Conservation (phyloP, 2,329 filamentous ascomycete genomes). For the Zasmidium angulare region DNA sequence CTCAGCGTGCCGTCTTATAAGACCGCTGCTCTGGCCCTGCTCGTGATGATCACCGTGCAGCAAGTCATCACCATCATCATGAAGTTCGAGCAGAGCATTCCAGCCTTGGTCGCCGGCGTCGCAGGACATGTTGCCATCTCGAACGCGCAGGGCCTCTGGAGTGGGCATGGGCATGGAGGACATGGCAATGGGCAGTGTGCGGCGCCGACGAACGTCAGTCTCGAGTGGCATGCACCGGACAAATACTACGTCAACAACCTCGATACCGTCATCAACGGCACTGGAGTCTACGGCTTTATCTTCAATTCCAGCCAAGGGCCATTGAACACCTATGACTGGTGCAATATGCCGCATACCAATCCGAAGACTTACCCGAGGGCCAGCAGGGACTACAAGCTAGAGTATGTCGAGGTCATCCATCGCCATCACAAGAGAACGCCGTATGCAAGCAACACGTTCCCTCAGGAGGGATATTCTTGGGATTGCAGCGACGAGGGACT, state of each 20-base stretch:
- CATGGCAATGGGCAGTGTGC: conserved; percentile 11
- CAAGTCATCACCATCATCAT: conserved; percentile 30
- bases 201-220: conserved; percentile 35
- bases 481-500: conserved; percentile 69
- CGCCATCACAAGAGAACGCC: conserved; percentile 83
- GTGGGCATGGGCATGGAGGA: not conserved
- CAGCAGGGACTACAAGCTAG: conserved; percentile 58
- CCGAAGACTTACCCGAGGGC: conserved; percentile 59
- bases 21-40: conserved; percentile 24
- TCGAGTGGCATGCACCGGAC: conserved; percentile 60
- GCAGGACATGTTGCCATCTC: conserved; percentile 5
- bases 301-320: conserved; percentile 61
- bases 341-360: conserved; percentile 86
- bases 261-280: conserved; percentile 54
- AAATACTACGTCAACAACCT: conserved; percentile 62
- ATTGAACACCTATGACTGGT: conserved; percentile 74
- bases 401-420: conserved; percentile 80
- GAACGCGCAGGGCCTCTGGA: conserved; percentile 1
- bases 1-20: conserved; percentile 23
- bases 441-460: conserved; percentile 75
- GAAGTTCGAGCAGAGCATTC: conserved; percentile 26
- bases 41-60: conserved; percentile 28
- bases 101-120: conserved; percentile 23
- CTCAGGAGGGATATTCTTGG: conserved; percentile 70
- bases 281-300: conserved; percentile 70